Evolutionary conservation across 352 stramenopile species (phyloP).

Genomic region (Phytophthora pluvialis): DNA sequence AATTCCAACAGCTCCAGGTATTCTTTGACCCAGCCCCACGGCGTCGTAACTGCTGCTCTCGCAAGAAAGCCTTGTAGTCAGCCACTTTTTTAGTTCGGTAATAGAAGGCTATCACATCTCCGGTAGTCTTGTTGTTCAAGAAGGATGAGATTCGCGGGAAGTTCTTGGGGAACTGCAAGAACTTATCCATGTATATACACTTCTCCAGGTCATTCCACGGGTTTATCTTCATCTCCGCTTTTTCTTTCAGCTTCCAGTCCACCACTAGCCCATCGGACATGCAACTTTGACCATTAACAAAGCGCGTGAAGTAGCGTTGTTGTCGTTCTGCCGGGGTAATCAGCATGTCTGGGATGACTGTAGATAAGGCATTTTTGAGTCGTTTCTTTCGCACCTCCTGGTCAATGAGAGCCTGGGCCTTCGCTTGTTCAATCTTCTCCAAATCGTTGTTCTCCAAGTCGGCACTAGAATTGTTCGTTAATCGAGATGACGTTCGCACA

Average conservation of each 20-base stretch:
- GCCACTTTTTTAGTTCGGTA: constrained; percentile 98
- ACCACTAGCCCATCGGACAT: constrained; percentile 67
- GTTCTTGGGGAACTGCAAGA: constrained; percentile 99
- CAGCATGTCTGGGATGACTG: constrained; percentile 87
- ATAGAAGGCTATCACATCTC: constrained; percentile 98
- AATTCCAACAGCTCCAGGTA: constrained; percentile 90
- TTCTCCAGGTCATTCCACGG: constrained; percentile 99
- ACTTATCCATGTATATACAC: constrained; percentile 99
- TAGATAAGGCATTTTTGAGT: constrained; percentile 84
- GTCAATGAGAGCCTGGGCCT: constrained; percentile 73
- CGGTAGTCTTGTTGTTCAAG: constrained; percentile 95
- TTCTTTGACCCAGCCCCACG: constrained; percentile 88
- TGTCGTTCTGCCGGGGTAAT: constrained; percentile 62
- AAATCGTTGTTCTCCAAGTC: constrained; percentile 79
- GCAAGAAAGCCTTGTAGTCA: constrained; percentile 96
- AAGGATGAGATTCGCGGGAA: constrained; percentile 97
- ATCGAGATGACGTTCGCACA: constrained; percentile 79
- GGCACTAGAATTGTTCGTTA: constrained; percentile 87
- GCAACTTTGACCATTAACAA: constrained; percentile 64
- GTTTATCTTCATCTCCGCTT: constrained; percentile 88
- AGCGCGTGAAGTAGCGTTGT: constrained; percentile 56
- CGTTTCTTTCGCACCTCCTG: constrained; percentile 86
- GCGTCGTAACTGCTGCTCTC: constrained; percentile 87
- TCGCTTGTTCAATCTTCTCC: constrained; percentile 85
- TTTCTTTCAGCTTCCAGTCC: constrained; percentile 72